Percentiles rank a stretch among this genome's conserved stretches.
Evolutionary conservation across 2,329 filamentous ascomycete genomes (phyloP).

Genomic region (Colletotrichum endophyticum): DNA sequence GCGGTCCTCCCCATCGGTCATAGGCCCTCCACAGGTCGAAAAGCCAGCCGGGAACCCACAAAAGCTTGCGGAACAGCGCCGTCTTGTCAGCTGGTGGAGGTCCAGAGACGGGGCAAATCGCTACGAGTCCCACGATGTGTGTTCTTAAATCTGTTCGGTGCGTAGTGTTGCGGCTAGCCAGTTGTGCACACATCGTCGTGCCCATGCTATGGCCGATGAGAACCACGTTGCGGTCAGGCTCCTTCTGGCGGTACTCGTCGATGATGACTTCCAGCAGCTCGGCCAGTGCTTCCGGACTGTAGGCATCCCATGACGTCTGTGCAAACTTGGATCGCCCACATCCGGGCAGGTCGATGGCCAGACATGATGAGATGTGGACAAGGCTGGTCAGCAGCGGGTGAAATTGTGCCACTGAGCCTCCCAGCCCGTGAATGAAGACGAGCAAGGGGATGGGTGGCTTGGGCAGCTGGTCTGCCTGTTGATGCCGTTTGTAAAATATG

Average conservation of each 20-base stretch:
- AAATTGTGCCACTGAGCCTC: slow-evolving; percentile 92
- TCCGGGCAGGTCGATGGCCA: slow-evolving; percentile 89
- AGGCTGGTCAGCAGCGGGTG: slow-evolving; percentile 80
- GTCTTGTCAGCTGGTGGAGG: slow-evolving; percentile 57
- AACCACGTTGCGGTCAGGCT: slow-evolving; percentile 72
- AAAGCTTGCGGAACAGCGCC: slow-evolving; percentile 58
- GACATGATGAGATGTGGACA: slow-evolving; percentile 80
- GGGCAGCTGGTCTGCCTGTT: slow-evolving; percentile 82
- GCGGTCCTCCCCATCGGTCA: slow-evolving; percentile 78
- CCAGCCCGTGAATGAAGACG: slow-evolving; percentile 91
- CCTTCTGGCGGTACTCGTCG: slow-evolving; percentile 70
- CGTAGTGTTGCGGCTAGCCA: slow-evolving; percentile 59
- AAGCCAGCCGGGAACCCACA: slow-evolving; percentile 72
- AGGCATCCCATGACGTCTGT: slow-evolving; percentile 76
- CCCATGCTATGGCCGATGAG: slow-evolving; percentile 92
- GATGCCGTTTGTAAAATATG: slow-evolving; percentile 83
- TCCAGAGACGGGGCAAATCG: slow-evolving; percentile 78
- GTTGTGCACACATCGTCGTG: slow-evolving; percentile 74
- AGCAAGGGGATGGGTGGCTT: slow-evolving; percentile 77
- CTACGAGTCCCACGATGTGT: slow-evolving; percentile 77
- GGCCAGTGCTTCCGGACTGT: slow-evolving; percentile 75
- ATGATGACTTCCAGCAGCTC: slow-evolving; percentile 79
- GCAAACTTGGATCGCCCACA: slow-evolving; percentile 82
- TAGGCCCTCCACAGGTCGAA: slow-evolving; percentile 80
- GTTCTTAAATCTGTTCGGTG: slow-evolving; percentile 59